These are phyloP conservation scores for Lotus japonicus DNA, from an alignment of 306 rosid genomes.

Conservation along the genomic window DNA sequence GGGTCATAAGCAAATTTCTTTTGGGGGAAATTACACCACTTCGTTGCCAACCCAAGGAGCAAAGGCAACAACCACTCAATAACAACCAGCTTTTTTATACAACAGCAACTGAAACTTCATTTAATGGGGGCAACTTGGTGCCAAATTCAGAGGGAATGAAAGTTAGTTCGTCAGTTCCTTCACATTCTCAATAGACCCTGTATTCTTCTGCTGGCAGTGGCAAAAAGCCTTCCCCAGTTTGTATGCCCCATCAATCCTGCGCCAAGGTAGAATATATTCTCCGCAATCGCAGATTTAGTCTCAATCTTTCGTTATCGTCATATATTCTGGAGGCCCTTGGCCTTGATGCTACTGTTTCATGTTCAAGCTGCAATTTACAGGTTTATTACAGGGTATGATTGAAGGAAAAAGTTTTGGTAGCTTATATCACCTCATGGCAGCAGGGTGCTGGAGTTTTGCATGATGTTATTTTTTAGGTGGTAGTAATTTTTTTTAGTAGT, in stretches of 20 bases:
- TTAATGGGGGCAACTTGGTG: constrained; percentile 22
- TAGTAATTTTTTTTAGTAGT: constrained; percentile 18
- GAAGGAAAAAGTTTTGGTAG: not conserved
- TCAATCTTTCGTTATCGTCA: too few species aligned
- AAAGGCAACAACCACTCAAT: constrained; percentile 29
- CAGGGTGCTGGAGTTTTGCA: not conserved
- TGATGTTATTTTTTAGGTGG: too few species aligned
- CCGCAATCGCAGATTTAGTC: not conserved
- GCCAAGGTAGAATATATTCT: not conserved
- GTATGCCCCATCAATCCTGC: constrained; percentile 43
- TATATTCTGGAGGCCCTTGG: too few species aligned
- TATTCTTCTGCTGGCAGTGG: constrained; percentile 31
- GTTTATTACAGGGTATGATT: not conserved
- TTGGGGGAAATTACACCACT: constrained; percentile 45
- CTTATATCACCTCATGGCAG: not conserved
- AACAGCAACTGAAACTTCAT: constrained; percentile 13
- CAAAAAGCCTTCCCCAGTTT: constrained; percentile 43
- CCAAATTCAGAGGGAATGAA: constrained; percentile 24
- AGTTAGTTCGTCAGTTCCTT: constrained; percentile 22
- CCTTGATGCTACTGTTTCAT: constrained; percentile 19
- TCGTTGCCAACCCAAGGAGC: constrained; percentile 28
- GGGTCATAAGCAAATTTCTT: constrained; percentile 62
- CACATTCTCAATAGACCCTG: constrained; percentile 32
- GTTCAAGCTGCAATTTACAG: not conserved
- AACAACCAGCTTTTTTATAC: constrained; percentile 24